phyloP scores from a whole-genome alignment of 345 rosid species.

The Lumnitzera littorea region DNA sequence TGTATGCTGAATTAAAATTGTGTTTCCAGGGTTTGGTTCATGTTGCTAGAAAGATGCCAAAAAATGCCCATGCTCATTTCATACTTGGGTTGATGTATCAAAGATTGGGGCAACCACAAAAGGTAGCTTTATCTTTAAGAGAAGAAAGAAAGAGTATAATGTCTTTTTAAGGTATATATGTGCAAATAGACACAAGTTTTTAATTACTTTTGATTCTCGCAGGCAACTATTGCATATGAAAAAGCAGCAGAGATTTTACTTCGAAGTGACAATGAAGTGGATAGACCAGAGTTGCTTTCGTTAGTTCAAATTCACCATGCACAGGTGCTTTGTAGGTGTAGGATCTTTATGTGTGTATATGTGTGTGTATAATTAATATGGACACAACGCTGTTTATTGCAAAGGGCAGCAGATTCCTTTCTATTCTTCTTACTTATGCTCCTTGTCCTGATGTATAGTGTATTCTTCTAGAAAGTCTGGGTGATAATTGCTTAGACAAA shows the following conservation, averaged over 20 bases:
- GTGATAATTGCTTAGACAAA: constrained; percentile 51
- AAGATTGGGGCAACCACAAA: constrained; percentile 80
- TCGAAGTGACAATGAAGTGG: constrained; percentile 72
- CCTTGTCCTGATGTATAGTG: constrained; percentile 40
- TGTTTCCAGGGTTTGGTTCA: constrained; percentile 75
- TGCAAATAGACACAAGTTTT: constrained; percentile 9
- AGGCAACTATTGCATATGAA: constrained; percentile 88
- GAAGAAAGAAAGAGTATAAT: background rate
- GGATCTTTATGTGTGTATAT: constrained; percentile 1
- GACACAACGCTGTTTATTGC: constrained; percentile 8
- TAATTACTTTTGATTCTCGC: constrained; percentile 6
- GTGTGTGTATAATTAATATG: background rate
- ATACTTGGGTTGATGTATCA: constrained; percentile 94
- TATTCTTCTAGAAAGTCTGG: constrained; percentile 60
- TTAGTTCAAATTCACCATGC: constrained; percentile 93
- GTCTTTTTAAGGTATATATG: background rate
- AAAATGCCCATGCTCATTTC: constrained; percentile 96
- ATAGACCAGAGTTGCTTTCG: constrained; percentile 87
- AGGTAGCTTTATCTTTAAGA: constrained; percentile 36
- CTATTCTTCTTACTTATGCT: background rate
- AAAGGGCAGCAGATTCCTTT: too few relatives aligned
- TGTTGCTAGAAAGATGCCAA: constrained; percentile 94
- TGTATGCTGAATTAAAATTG: background rate
- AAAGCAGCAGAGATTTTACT: constrained; percentile 85
- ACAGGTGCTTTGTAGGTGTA: constrained; percentile 46